phyloP scores from a whole-genome alignment of 2,329 filamentous ascomycete species.

The Ilyonectria destructans region DNA sequence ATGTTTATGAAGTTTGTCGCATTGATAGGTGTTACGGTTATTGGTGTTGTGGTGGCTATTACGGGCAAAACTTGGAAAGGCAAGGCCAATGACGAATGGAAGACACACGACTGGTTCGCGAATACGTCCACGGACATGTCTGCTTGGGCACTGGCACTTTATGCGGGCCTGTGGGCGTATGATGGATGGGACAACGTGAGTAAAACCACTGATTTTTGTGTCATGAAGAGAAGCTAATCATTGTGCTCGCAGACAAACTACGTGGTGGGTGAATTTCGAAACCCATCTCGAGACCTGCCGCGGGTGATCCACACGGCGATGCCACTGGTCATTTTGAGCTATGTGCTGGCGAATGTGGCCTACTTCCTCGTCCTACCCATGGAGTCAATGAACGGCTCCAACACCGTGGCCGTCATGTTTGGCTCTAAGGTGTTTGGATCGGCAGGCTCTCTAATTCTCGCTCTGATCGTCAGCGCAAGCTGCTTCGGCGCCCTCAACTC shows the following conservation, averaged over 20 bases:
- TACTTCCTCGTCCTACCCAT: conserved; percentile 96
- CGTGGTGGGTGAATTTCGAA: conserved; percentile 96
- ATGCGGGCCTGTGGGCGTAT: conserved; percentile 97
- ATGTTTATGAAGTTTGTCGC: conserved; percentile 98
- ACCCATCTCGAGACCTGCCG: conserved; percentile 90
- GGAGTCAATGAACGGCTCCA: conserved; percentile 85
- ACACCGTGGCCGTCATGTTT: conserved; percentile 97
- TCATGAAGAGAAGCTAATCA: conserved; percentile 25
- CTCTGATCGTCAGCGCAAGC: conserved; percentile 89
- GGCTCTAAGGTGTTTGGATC: conserved; percentile 91
- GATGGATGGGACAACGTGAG: conserved; percentile 98
- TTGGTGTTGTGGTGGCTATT: conserved; percentile 88
- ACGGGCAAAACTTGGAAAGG: conserved; percentile 88
- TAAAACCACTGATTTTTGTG: conserved; percentile 36
- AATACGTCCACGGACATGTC: conserved; percentile 85
- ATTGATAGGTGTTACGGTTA: conserved; percentile 87
- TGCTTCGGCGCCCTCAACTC: conserved; percentile 97
- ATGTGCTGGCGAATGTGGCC: conserved; percentile 90
- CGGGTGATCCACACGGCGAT: conserved; percentile 97
- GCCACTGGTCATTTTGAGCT: conserved; percentile 91
- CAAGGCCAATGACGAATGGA: conserved; percentile 87
- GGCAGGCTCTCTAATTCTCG: conserved; percentile 85
- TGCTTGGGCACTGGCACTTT: conserved; percentile 93
- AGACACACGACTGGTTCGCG: conserved; percentile 89
- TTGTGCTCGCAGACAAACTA: conserved; percentile 84